phyloP scores from a whole-genome alignment of 2,329 filamentous ascomycete species.

The Talaromyces sp. region DNA sequence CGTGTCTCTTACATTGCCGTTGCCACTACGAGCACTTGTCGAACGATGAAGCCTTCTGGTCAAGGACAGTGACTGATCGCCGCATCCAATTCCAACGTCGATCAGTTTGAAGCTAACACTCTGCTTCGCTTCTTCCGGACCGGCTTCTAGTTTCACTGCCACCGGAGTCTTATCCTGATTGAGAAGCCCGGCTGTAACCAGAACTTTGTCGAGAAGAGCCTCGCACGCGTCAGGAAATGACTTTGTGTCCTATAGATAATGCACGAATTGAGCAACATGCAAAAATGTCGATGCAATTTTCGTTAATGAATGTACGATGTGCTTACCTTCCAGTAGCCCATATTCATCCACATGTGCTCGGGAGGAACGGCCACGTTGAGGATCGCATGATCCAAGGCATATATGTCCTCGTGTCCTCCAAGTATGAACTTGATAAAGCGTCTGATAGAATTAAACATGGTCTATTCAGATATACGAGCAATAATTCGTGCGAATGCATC shows the following conservation, averaged over 20 bases:
- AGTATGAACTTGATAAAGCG: neutral
- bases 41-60: slow-evolving; percentile 26
- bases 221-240: slow-evolving; percentile 48
- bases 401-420: slow-evolving; percentile 18
- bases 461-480: neutral
- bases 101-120: slow-evolving; percentile 28
- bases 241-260: slow-evolving; percentile 26
- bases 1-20: slow-evolving; percentile 14
- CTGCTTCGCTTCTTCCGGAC: neutral
- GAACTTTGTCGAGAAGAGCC: slow-evolving; percentile 49
- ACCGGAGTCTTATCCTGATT: slow-evolving; percentile 16
- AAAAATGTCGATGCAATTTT: neutral
- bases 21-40: neutral
- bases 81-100: slow-evolving; percentile 59
- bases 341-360: slow-evolving; percentile 59
- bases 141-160: neutral
- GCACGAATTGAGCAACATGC: neutral
- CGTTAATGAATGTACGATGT: too few species aligned
- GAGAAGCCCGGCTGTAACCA: slow-evolving; percentile 44
- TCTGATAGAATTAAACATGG: neutral
- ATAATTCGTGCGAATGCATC: neutral
- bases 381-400: slow-evolving; percentile 48
- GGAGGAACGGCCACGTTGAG: slow-evolving; percentile 51
- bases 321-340: neutral
- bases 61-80: slow-evolving; percentile 54